These are phyloP conservation scores for Fomitopsis palustris DNA, from an alignment of 1,284 basidiomycete genomes.

Conservation along the genomic window DNA sequence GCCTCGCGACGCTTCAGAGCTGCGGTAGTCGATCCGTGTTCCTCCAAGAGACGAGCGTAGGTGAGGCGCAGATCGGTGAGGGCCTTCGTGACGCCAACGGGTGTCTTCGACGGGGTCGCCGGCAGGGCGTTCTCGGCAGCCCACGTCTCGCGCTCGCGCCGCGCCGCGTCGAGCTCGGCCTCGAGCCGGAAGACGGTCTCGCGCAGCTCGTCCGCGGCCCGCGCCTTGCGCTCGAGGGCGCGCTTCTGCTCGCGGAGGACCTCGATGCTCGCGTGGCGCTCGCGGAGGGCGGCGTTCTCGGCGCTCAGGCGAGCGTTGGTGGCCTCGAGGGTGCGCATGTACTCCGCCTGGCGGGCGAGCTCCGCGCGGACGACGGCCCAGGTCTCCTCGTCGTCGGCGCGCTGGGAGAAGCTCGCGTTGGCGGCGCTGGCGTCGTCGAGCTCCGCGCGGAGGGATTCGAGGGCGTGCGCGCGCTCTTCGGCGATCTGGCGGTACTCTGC, in stretches of 20 bases:
- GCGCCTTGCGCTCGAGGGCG: conserved; percentile 54
- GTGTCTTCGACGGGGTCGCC: conserved; percentile 40
- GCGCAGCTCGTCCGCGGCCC: conserved; percentile 51
- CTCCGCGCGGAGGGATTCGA: conserved; percentile 43
- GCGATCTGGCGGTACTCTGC: conserved; percentile 36
- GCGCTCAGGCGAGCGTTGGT: conserved; percentile 53
- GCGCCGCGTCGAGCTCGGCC: conserved; percentile 56
- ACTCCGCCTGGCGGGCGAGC: conserved; percentile 56
- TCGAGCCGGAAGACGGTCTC: conserved; percentile 55
- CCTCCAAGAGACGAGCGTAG: conserved; percentile 60
- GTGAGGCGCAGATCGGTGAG: conserved; percentile 55
- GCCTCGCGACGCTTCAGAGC: conserved; percentile 47
- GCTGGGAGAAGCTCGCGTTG: conserved; percentile 24
- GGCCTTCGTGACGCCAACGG: conserved; percentile 49
- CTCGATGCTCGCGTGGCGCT: conserved; percentile 57
- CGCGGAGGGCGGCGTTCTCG: conserved; percentile 52
- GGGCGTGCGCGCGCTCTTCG: conserved; percentile 36
- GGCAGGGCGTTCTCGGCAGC: conserved; percentile 33
- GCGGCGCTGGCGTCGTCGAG: conserved; percentile 39
- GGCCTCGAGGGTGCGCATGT: conserved; percentile 61
- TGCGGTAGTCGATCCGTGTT: conserved; percentile 54
- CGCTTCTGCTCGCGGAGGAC: conserved; percentile 75
- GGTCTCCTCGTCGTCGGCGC: conserved; percentile 40
- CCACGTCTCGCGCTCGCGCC: conserved; percentile 54
- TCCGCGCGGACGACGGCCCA: conserved; percentile 60